Evolutionary conservation across 2,329 filamentous ascomycete species (phyloP).

Genomic region (Ascochyta rabiei): DNA sequence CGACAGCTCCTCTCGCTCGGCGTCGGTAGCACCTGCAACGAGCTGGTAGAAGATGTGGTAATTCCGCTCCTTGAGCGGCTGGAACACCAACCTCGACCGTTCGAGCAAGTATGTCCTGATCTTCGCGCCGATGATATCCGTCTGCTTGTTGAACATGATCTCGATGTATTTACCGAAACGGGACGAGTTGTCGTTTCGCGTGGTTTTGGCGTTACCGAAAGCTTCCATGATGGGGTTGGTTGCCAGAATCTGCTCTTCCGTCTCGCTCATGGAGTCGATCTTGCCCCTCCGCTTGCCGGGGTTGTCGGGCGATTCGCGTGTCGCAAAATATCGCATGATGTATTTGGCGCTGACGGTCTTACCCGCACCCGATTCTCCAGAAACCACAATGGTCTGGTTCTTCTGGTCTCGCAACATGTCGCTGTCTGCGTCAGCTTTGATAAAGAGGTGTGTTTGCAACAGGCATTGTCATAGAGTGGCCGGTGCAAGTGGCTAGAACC

Average conservation of each 20-base stretch:
- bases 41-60: constrained; percentile 99
- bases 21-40: constrained; percentile 86
- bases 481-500: constrained; percentile 42
- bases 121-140: constrained; percentile 96
- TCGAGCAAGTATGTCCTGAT: constrained; percentile 96
- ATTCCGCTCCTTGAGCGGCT: constrained; percentile 95
- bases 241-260: constrained; percentile 95
- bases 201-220: constrained; percentile 99
- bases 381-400: constrained; percentile 99
- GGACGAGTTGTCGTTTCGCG: constrained; percentile 97
- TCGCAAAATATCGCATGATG: constrained; percentile 99
- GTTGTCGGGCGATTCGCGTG: constrained; percentile 90
- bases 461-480: background rate
- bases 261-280: constrained; percentile 87
- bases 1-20: constrained; percentile 78
- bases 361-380: constrained; percentile 96
- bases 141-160: constrained; percentile 96
- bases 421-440: constrained; percentile 53
- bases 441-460: background rate
- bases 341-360: constrained; percentile 99
- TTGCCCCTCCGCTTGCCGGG: constrained; percentile 79
- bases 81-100: constrained; percentile 93
- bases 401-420: constrained; percentile 96
- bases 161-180: constrained; percentile 99
- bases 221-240: constrained; percentile 99